These are phyloP conservation scores for Singerocomus inundabilis DNA, from an alignment of 1,284 basidiomycete genomes.

Conservation along the genomic window DNA sequence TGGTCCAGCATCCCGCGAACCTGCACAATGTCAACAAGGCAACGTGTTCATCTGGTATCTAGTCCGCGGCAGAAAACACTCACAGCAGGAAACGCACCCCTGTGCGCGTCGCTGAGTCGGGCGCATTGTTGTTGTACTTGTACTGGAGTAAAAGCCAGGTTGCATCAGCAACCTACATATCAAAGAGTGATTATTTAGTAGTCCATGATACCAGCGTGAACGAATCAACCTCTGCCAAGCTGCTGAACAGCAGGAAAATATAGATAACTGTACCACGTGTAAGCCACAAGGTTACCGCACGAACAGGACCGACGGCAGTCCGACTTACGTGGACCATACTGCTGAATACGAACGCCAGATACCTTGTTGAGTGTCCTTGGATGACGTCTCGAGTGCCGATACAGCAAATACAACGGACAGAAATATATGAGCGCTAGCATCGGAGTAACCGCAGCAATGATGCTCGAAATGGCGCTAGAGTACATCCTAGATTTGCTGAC, in stretches of 20 bases:
- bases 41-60: neutral
- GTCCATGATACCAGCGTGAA: neutral
- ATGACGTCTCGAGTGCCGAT: constrained; percentile 42
- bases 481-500: constrained; percentile 33
- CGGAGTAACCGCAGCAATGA: constrained; percentile 46
- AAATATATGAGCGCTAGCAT: constrained; percentile 49
- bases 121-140: constrained; percentile 46
- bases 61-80: constrained; percentile 17
- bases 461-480: constrained; percentile 40
- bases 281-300: constrained; percentile 21
- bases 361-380: constrained; percentile 49
- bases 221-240: constrained; percentile 45
- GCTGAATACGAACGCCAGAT: constrained; percentile 43
- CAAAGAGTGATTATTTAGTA: constrained; percentile 4
- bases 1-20: constrained; percentile 57
- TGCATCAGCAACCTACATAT: constrained; percentile 46
- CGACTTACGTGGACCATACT: constrained; percentile 50
- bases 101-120: constrained; percentile 39
- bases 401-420: constrained; percentile 45
- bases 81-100: constrained; percentile 49
- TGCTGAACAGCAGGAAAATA: constrained; percentile 45
- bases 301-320: neutral
- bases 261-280: constrained; percentile 42
- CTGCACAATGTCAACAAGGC: constrained; percentile 33
- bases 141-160: constrained; percentile 59